Base-by-base conservation (phyloP, 2,329 filamentous ascomycete genomes). In the Aureobasidium sp. region DNA sequence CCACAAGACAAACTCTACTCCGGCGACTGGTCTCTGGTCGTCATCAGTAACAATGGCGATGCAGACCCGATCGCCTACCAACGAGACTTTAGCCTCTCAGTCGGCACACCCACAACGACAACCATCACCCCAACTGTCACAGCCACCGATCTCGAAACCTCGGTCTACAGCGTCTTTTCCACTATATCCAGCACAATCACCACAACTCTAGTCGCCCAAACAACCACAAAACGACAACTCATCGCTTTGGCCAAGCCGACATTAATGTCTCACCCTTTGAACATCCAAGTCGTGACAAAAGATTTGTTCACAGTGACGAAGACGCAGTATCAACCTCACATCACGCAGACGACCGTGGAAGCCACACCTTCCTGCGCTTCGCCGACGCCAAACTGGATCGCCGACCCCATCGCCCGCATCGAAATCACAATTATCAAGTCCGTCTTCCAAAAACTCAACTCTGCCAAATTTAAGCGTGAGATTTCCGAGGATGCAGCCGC, bases 1-100 rank as follows among this genome's bases (percentile, higher is more conserved):
- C 35, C 48, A 5, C 74, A 75, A 59, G 65, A 63, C 35, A 62
- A 72, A 52, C 70, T 75, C 63, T 62, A 58, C 16, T 66, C 68
- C 27, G 72, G 72, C 4, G 66, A 69, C 35, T 74, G 70, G 68
- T 66, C 70, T 6, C 60, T 75, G 10, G 55, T 74, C 5, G 61
- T 70, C 39, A 62, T 75, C 6, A 56, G 70, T 41, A 73, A 73
- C 22, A 71, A 74, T 56, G 71, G 65, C 27, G 61, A 67, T 30
- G 70, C 67, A 16, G 63, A 68, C 12, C 71, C 72, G 1, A 73
- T 74, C 42, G 71, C 68, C 19, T 73, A 68, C 64, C 62, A 74
- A 58, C 64, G 72, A 61, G 69, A 71, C 62, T 67, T 62, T 59
- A 63, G 19, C 6, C 59, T 72, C 4, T 59, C 57, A 12, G 69